Base-by-base conservation (phyloP, 352 stramenopile species). In the Pythium vanterpoolii region DNA sequence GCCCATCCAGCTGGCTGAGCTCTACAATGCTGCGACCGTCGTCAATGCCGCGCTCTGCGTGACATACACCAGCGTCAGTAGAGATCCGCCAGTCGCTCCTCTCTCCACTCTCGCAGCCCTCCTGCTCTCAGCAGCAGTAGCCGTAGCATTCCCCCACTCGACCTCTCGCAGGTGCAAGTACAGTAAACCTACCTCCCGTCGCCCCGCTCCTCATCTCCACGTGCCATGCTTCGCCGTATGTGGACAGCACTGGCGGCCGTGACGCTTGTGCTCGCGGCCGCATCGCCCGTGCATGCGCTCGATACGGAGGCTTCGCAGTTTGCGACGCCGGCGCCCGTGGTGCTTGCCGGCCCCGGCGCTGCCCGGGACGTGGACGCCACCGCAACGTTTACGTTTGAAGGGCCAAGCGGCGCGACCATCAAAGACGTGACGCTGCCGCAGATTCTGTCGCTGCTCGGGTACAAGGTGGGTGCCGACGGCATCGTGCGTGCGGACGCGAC, bases 361-460 rank as follows among this genome's bases (percentile, higher is more conserved):
- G n/a, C 23, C 16, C 19, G 6, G 31, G n/a, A n/a, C 48, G 24
- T 21, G n/a, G 38, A 31, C 14, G 52, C 26, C 33, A 21, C 45
- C 27, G 44, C 46, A 5, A 64, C 47, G 26, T 64, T 58, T 31
- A 45, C 34, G 46, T 64, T 64, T 31, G 30, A 52, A 26, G 48
- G 57, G 38, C 38, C 48, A 16, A 43, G 47, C 30, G 57, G 57
- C 27, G 30, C 42, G 48, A 58, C 9, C 26, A 19, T 57, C 23
- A 16, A 34, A 8, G 43, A 58, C 40, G 39, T 58, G 27, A 59
- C 57, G 39, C 57, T 64, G 5, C 39, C 57, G 23, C 47, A 64
- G 42, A 64, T 64, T 40, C 57, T 64, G 28, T 42, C 57, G 21
- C 21, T 58, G 28, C 30, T 64, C 36, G 57, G 57, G 45, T 64